Conservation (phyloP, 495 filamentous ascomycete genomes). For the Friedmanniomyces endolithicus region DNA sequence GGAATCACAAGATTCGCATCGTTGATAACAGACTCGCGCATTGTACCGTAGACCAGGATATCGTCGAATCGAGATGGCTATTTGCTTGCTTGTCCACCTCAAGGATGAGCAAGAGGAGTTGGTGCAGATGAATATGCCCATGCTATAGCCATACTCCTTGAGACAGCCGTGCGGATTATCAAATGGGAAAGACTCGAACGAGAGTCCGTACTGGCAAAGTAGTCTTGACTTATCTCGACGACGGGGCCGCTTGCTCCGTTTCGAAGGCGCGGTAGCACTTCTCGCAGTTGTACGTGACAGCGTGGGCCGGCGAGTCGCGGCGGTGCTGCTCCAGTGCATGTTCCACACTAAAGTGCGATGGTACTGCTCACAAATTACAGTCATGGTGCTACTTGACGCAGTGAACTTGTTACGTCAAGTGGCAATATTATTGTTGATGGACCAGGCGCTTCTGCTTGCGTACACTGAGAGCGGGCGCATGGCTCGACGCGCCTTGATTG, state of each 20-base stretch:
- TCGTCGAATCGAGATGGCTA: constrained; percentile 36
- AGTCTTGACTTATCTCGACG: constrained; percentile 31
- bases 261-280: neutral
- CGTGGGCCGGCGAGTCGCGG: constrained; percentile 2
- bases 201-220: constrained; percentile 25
- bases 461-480: too few species aligned
- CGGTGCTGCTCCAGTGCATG: constrained; percentile 2
- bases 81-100: constrained; percentile 34
- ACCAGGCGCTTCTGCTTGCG: too few species aligned
- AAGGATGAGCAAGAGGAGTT: constrained; percentile 21
- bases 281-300: neutral
- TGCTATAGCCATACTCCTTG: constrained; percentile 24
- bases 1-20: constrained; percentile 29
- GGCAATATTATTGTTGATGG: too few species aligned
- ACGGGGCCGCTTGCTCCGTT: constrained; percentile 29
- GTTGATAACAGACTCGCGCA: constrained; percentile 38
- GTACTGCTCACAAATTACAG: too few species aligned
- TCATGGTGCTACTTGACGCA: too few species aligned
- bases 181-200: constrained; percentile 24
- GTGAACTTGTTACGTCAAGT: too few species aligned
- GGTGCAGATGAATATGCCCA: constrained; percentile 27
- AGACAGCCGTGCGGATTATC: constrained; percentile 17
- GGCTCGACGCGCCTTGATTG: too few species aligned
- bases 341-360: neutral
- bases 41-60: constrained; percentile 34